Evolutionary conservation across 352 stramenopile genomes (phyloP), one percentile per base, ranked within the genome.

Genomic region (Globisporangium echinulatum): DNA sequence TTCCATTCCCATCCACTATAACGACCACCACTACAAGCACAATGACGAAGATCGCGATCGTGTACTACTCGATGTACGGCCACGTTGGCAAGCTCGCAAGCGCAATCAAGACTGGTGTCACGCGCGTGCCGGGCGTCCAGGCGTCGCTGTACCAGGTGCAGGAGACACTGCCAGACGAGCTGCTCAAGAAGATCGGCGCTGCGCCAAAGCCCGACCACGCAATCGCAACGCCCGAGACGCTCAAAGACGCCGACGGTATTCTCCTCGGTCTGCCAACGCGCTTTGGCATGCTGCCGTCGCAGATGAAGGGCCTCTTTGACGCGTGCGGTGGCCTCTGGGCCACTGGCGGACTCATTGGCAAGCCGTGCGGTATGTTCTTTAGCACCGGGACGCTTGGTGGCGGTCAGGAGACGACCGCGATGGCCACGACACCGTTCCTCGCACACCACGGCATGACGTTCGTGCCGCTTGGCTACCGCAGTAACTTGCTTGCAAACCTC

Each of bases 371-470:
- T 46, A 72, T 88, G 40, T 96, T 97, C 68, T 79, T 91, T 61
- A 85, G 70, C 54, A 79, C 79, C 14, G 87, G 51, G 44, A 83
- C 75, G 2, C 63, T 87, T 40, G 80, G 77, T 15, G 85, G 85
- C 36, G 87, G 88, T 15, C 88, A 96, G 75, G 87, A 97, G 67
- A 96, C 83, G 4, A 89, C 82, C 2, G 77, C 75, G 7, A 72
- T 96, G 56, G 88, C 78, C 15, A 85, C 67, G 37, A 70, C 92
- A 37, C 82, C 85, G 33, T 92, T 93, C 68, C 72, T 95, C 43
- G 66, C 75, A 14, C 85, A 96, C 71, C 82, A 95, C 33, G 88
- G 88, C 46, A 94, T 96, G 80, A 77, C 82, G 38, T 96, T 94
- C 63, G 80, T 97, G 42, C 87, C 88, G 40, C 54, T 92, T 14